These are phyloP conservation scores for Psilocybe subaeruginosa DNA, from an alignment of 768 basidiomycete species.

Conservation along the genomic window DNA sequence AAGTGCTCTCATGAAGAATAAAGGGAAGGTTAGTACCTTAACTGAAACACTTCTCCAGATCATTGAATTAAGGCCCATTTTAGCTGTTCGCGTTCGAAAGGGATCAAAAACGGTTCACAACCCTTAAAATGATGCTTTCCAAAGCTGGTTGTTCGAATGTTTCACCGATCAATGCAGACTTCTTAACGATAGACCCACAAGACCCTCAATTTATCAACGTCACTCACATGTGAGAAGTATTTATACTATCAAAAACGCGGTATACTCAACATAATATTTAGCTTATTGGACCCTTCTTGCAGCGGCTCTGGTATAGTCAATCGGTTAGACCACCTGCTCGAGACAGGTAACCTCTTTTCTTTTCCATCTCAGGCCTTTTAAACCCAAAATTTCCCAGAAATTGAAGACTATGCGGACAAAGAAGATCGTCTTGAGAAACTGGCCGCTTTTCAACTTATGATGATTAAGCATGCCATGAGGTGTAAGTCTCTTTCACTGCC, in stretches of 20 bases:
- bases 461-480: conserved; percentile 95
- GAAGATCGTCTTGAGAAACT: conserved; percentile 82
- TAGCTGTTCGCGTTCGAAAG: conserved; percentile 90
- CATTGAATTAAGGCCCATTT: conserved; percentile 1
- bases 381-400: conserved; percentile 38
- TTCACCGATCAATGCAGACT: conserved; percentile 76
- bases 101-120: conserved; percentile 79
- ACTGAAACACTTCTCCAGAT: neutral
- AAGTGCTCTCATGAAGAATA: conserved; percentile 82
- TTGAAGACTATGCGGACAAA: conserved; percentile 58
- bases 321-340: conserved; percentile 82
- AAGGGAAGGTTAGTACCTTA: conserved; percentile 65
- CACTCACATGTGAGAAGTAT: conserved; percentile 80
- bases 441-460: conserved; percentile 84
- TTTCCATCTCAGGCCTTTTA: conserved; percentile 1
- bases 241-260: neutral
- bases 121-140: conserved; percentile 83
- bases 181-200: conserved; percentile 74
- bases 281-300: conserved; percentile 94
- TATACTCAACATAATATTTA: conserved; percentile 29
- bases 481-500: conserved; percentile 52
- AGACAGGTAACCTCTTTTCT: conserved; percentile 53
- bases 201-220: conserved; percentile 64
- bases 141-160: conserved; percentile 86
- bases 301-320: conserved; percentile 94